Base-by-base conservation (phyloP, 495 filamentous ascomycete genomes). In the Cercophora sp. region DNA sequence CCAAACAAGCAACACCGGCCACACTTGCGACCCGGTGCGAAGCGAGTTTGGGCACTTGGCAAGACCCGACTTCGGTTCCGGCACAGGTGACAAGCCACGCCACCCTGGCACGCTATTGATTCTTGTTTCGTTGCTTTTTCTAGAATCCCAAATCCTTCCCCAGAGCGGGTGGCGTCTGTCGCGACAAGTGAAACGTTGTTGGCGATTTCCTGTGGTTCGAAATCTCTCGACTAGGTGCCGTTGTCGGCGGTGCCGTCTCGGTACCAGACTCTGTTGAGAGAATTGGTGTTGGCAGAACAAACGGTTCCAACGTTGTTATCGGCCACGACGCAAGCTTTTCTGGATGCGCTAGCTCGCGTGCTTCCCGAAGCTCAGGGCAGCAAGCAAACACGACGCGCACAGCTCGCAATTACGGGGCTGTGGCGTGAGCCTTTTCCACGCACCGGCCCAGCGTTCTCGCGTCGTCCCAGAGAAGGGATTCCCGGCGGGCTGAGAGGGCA, bases 131-230 rank as follows among this genome's bases (percentile, higher is more conserved):
- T 43, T 25, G 18, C 40, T 43, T 43, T 43, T 43, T 22, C 19
- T 18, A 22, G 40, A 18, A 22, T 43, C 18, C 40, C n/a, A 8
- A 16, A 25, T 22, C 19, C 23, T n/a, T 22, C 20, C 15, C 19
- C 18, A 5, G 36, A 19, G 13, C 13, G n/a, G 8, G 15, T 41
- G n/a, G 15, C 37, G 19, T 8, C 40, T 43, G 16, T 43, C 40
- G 37, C 37, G 37, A 41, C 40, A 22, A 22, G 22, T 43, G 40
- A 43, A 43, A 43, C 40, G 22, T n/a, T 24, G 40, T 43, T 43
- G 40, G 18, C 23, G 19, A 43, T 25, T 18, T 25, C 40, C 23
- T n/a, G n/a, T n/a, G n/a, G n/a, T n/a, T n/a, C n/a, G n/a, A n/a
- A n/a, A n/a, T n/a, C 23, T 43, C 40, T 43, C 40, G 19, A 43